Evolutionary conservation across 768 basidiomycete species (phyloP), one percentile per base, ranked within the genome.

Genomic region (Tephrocybe sp.): DNA sequence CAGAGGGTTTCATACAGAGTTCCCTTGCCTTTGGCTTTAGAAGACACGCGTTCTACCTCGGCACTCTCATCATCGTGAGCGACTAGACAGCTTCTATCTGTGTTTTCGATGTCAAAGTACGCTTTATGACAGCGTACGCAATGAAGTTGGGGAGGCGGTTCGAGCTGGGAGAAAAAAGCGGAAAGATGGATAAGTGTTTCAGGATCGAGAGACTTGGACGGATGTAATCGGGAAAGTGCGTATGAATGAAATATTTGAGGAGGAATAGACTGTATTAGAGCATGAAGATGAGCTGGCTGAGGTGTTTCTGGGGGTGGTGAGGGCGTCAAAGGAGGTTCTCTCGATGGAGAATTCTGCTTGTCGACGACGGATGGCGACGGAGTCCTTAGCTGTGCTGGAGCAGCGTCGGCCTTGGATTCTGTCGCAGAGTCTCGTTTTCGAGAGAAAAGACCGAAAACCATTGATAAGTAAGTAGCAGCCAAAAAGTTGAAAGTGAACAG

Each of bases 41-140:
- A 57, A 4, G 72, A 67, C 1, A 85, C 73, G 26, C 84, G 76
- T 60, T 85, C 84, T 2, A 91, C 87, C 47, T 83, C 71, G 0
- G 89, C 83, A 56, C 87, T 89, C 30, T 91, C 89, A 61, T 92
- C 89, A 57, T 91, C 89, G 56, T 92, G 89, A 4, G 83, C 72
- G 3, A 90, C 78, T 7, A 78, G 70, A 59, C 89, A 91, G 45
- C 82, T 79, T 19, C 78, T 71, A 54, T 88, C 87, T n/a, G 68
- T 71, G 61, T 91, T 92, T 57, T 89, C 87, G 13, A 90, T 70
- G 0, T 86, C 87, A 54, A 80, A 83, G 56, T 75, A 92, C 45
- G 67, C 71, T 43, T 80, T 77, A 64, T 92, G 89, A 62, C 89
- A 91, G 3, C 89, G 79, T 18, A 83, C 76, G 52, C 89, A 92